Conservation (phyloP, 2,329 filamentous ascomycete species). For the Sarocladium oryzae region DNA sequence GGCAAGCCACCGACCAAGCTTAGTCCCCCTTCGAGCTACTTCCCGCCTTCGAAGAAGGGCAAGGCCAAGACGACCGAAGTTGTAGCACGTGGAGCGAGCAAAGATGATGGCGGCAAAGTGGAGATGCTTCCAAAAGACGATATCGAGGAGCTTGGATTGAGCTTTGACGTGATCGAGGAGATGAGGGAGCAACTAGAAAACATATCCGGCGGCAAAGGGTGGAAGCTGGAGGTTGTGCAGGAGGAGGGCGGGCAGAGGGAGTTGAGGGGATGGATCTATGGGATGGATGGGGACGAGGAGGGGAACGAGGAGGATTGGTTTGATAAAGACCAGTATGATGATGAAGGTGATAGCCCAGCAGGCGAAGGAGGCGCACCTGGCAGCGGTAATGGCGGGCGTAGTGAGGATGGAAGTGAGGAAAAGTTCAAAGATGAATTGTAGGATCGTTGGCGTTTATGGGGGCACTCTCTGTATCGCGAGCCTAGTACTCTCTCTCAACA, state of each 20-base stretch:
- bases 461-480: background rate
- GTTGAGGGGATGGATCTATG: conserved; percentile 58
- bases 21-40: conserved; percentile 36
- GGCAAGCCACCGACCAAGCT: conserved; percentile 41
- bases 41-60: conserved; percentile 17
- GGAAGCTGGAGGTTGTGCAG: conserved; percentile 77
- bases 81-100: conserved; percentile 34
- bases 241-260: conserved; percentile 35
- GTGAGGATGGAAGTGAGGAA: conserved; percentile 37
- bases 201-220: conserved; percentile 63
- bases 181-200: conserved; percentile 63
- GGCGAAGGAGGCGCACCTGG: conserved; percentile 11
- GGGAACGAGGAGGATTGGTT: conserved; percentile 16
- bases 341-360: conserved; percentile 13
- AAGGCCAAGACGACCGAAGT: conserved; percentile 28
- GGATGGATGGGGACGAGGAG: conserved; percentile 44
- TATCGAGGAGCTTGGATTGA: conserved; percentile 60
- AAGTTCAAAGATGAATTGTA: conserved; percentile 48
- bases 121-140: conserved; percentile 55
- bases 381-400: conserved; percentile 16
- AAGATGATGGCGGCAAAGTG: conserved; percentile 12
- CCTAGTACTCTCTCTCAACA: too few species aligned
- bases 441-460: background rate
- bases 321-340: conserved; percentile 14
- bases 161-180: conserved; percentile 60